Evolutionary conservation across 371 early-diverging fungal genomes (phyloP), one percentile per base, ranked within the genome.

Genomic region (Syncephalis fuscata): DNA sequence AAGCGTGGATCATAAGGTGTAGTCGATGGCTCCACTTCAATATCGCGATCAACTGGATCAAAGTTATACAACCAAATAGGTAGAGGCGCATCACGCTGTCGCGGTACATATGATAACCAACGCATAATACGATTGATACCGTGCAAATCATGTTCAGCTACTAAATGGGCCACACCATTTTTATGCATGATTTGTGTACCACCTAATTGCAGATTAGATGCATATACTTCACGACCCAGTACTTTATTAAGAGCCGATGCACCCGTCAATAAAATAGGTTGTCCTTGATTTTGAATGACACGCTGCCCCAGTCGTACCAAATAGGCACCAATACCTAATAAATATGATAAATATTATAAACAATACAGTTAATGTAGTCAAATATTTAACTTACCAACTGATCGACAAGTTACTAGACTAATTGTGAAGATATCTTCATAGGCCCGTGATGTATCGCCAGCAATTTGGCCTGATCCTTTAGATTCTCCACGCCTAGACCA

Each of bases 151-250:
- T 95, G 87, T 53, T 86, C 75, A 36, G 92, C 98, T 5, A 88
- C 87, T 61, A 90, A 69, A 56, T 99, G 98, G 32, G 92, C 88
- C 5, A 97, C 89, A 56, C 98, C 98, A 71, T 99, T 99, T 71
- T 84, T 85, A 77, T 82, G 82, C 93, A 98, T 92, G 71, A 99
- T 92, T 64, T 93, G 94, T 19, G 93, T 90, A 45, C 99, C 98
- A 58, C 99, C 99, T 37, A 99, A 75, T 65, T 98, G 96, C 63
- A 96, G 62, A 73, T 99, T 99, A 54, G 88, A 91, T 11, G 92
- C 83, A 70, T 99, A 99, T 2, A 98, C 95, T 56, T 96, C 90
- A 48, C 96, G 86, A 52, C 98, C 95, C 32, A 97, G 74, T 1
- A 99, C 88, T 73, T 96, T 97, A 80, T 99, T 99, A 52, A 99